Evolutionary conservation across 2,329 filamentous ascomycete genomes (phyloP).

Genomic region (Aspergillus fijiensis): DNA sequence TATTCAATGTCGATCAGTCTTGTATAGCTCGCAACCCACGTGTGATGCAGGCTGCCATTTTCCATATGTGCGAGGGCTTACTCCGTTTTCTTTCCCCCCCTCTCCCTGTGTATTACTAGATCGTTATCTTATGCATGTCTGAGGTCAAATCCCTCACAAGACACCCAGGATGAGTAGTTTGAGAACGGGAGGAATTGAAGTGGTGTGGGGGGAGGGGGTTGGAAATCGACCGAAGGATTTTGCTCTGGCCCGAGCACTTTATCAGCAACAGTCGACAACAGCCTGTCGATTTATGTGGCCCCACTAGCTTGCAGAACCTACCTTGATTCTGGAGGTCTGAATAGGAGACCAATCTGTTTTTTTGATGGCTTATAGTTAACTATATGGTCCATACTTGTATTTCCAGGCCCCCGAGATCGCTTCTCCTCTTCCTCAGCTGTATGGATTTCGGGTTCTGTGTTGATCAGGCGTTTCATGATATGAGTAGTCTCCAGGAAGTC

Average conservation of each 20-base stretch:
- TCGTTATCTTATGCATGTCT: not conserved
- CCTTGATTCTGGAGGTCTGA: not conserved
- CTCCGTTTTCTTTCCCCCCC: not conserved
- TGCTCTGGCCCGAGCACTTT: not conserved
- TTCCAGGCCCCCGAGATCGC: no score
- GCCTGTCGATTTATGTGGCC: not conserved
- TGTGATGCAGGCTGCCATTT: not conserved
- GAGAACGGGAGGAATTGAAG: not conserved
- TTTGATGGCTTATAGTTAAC: no score
- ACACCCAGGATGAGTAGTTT: not conserved
- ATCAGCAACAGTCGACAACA: not conserved
- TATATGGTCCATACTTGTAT: no score
- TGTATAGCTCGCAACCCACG: not conserved
- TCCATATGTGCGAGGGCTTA: not conserved
- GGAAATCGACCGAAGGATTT: not conserved
- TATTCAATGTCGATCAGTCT: not conserved
- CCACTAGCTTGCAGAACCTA: not conserved
- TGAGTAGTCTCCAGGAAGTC: no score
- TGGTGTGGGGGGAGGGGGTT: not conserved
- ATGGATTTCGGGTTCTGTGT: no score
- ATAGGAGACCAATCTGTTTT: not conserved
- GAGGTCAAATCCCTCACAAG: not conserved
- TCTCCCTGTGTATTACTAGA: not conserved
- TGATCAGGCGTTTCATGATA: no score
- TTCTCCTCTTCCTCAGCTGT: no score